Evolutionary conservation across 106 monocot genomes (phyloP).

Genomic region (Amphibolis antarctica): DNA sequence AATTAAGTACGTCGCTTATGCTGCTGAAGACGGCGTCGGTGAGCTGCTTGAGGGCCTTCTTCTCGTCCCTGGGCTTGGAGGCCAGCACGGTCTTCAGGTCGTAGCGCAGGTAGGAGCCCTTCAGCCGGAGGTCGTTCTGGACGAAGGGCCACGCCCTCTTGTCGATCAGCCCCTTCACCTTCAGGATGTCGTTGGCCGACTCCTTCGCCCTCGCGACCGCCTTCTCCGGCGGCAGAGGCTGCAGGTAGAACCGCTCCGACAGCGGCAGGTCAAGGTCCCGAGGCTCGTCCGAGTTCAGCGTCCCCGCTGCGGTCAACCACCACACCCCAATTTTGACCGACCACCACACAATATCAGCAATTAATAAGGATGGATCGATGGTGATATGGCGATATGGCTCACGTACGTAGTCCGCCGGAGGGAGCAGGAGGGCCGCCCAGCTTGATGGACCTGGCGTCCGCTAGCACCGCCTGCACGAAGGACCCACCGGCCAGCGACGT

Average conservation of each 20-base stretch:
- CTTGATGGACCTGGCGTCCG: constrained; percentile 60
- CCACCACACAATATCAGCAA: too few species aligned
- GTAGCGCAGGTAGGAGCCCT: constrained; percentile 64
- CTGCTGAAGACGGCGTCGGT: constrained; percentile 48
- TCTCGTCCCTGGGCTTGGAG: constrained; percentile 80
- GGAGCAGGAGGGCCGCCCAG: constrained; percentile 76
- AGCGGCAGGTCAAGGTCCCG: constrained; percentile 56
- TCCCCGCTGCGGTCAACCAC: constrained; percentile 40
- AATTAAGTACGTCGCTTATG: constrained; percentile 48
- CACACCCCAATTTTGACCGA: background rate
- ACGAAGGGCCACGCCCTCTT: constrained; percentile 96
- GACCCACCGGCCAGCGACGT: constrained; percentile 48
- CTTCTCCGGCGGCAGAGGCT: constrained; percentile 42
- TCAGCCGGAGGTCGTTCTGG: constrained; percentile 71
- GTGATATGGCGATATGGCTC: too few species aligned
- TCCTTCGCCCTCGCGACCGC: constrained; percentile 61
- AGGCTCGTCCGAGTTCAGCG: constrained; percentile 59
- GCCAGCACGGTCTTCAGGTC: constrained; percentile 84
- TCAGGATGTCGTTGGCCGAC: constrained; percentile 62
- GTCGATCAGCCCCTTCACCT: constrained; percentile 60
- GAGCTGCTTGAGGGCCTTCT: constrained; percentile 74
- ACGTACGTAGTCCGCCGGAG: constrained; percentile 82
- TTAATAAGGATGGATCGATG: too few species aligned
- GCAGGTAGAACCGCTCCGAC: constrained; percentile 71
- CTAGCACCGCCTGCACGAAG: constrained; percentile 57